These are phyloP conservation scores for Tetrahymena borealis DNA, from an alignment of 73 alveolate genomes.

Conservation along the genomic window DNA sequence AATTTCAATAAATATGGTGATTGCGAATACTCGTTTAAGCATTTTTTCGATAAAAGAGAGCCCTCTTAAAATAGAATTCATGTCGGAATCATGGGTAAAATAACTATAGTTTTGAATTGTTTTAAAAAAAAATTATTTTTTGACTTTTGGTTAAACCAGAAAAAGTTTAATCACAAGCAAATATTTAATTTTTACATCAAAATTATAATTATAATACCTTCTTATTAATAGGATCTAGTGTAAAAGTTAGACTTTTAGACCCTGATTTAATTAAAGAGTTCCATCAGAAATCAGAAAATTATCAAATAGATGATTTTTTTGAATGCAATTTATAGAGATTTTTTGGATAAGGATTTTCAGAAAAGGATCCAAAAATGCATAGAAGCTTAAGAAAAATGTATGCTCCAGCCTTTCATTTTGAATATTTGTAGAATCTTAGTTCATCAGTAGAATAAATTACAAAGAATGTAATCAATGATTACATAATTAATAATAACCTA, in stretches of 20 bases:
- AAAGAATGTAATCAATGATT: not conserved
- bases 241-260: not conserved
- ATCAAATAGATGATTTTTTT: not conserved
- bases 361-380: not conserved
- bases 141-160: no score
- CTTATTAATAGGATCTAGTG: not conserved
- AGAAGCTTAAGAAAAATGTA: not conserved
- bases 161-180: no score
- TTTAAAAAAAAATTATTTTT: no score
- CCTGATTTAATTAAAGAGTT: not conserved
- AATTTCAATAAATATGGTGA: not conserved
- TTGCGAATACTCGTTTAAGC: not conserved
- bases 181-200: no score
- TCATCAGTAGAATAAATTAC: not conserved
- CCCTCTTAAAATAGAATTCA: not conserved
- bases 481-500: not conserved
- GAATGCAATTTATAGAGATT: not conserved
- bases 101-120: no score
- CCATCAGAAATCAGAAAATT: not conserved
- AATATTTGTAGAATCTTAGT: not conserved
- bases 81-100: not conserved
- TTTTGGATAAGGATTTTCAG: not conserved
- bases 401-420: not conserved
- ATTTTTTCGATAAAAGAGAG: not conserved
- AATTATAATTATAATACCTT: no score